A percentile compares a stretch with the other conserved stretches of the same genome.
Evolutionary conservation across 441 rosid species (phyloP).

Genomic region (Erodium texanum): DNA sequence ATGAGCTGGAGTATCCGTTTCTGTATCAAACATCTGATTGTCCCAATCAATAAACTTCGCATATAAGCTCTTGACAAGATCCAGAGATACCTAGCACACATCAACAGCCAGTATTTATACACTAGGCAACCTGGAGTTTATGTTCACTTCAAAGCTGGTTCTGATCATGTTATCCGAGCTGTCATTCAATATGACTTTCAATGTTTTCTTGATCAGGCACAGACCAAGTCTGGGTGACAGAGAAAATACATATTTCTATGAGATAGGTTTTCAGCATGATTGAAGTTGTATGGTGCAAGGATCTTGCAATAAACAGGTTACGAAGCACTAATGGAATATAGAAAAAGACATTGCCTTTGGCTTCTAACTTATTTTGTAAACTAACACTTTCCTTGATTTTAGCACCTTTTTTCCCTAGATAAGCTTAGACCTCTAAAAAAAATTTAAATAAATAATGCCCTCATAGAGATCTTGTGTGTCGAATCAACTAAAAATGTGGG

Average conservation of each 20-base stretch:
- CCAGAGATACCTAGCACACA: slow-evolving; percentile 78
- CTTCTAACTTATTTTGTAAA: not conserved
- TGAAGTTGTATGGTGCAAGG: too few species aligned
- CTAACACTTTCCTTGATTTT: not conserved
- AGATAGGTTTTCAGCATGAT: not conserved
- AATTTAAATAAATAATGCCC: not conserved
- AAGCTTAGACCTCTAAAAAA: not conserved
- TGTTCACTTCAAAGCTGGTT: not conserved
- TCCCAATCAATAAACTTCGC: slow-evolving; percentile 99
- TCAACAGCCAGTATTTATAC: slow-evolving; percentile 1
- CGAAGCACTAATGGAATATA: not conserved
- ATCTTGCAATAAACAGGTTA: not conserved
- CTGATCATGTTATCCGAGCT: not conserved
- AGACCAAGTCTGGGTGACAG: not conserved
- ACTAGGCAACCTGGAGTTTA: not conserved
- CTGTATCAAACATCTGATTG: slow-evolving; percentile 79
- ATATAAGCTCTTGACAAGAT: slow-evolving; percentile 92
- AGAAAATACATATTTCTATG: not conserved
- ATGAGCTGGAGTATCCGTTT: slow-evolving; percentile 70
- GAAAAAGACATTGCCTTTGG: slow-evolving; percentile 1
- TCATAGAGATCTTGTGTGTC: not conserved
- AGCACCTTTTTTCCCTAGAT: not conserved
- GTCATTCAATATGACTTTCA: not conserved
- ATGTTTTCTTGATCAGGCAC: not conserved
- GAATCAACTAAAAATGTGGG: slow-evolving; percentile 3